Base-by-base conservation (phyloP, 2,329 filamentous ascomycete species). In the Apiospora marii region DNA sequence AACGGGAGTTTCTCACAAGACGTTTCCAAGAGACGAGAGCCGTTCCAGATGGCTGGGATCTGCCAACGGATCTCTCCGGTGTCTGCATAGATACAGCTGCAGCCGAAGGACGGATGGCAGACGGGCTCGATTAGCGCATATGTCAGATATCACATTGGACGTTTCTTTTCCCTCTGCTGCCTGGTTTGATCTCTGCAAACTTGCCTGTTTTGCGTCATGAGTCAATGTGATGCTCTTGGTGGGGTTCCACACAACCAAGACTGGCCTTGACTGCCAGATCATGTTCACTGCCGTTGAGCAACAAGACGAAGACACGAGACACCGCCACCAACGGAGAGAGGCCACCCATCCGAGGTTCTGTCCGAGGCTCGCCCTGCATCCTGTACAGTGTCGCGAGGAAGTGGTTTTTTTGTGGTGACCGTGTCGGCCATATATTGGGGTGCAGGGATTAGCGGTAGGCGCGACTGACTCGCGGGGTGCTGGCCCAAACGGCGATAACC, bases 111-210 rank as follows among this genome's bases (percentile, higher is more conserved):
- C n/a, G 12, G n/a, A 41, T 64, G 58, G 14, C 58, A 64, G 58
- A 64, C 14, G 34, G 27, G 8, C 34, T 41, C 19, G 58, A n/a
- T 41, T 37, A 64, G 30, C 58, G 34, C 30, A 22, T 41, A 64
- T 64, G 58, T 41, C 58, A 64, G 34, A 41, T 41, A 64, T 64
- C 16, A 64, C 58, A 64, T 64, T 37, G 58, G 58, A 64, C 22
- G 58, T 64, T 64, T 64, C 30, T 22, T 58, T 46, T 22, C 4
- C 16, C 22, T 46, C 16, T 46, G 27, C 27, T 48, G 6, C 5
- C n/a, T 10, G 37, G 37, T 64, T 41, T 19, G 34, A 10, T 22
- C 19, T 41, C 19, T 64, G 30, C 34, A 41, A 64, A 64, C 34
- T 8, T 13, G 24, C 13, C 24, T n/a, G 34, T 37, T 7, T 16